phyloP scores from a whole-genome alignment of 2,329 filamentous ascomycete species.

The Aspergillus brunneoviolaceus region DNA sequence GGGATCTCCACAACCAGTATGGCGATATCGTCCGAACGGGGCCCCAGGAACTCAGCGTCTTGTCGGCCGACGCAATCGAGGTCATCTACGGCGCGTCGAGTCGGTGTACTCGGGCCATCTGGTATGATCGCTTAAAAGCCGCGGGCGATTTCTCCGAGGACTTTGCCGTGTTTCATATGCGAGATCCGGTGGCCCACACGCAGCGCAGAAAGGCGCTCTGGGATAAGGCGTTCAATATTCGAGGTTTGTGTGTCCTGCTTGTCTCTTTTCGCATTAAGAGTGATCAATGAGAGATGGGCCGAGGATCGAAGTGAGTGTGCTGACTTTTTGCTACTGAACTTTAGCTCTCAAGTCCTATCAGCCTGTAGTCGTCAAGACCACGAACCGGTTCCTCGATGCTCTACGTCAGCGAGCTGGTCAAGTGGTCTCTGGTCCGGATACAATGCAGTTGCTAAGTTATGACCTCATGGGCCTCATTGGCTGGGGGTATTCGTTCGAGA shows the following conservation, averaged over 20 bases:
- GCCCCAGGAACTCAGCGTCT: background rate
- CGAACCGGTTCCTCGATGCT: background rate
- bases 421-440: background rate
- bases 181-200: background rate
- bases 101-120: background rate
- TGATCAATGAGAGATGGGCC: too few relatives aligned
- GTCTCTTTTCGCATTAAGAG: too few relatives aligned
- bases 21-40: background rate
- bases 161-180: background rate
- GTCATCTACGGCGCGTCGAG: background rate
- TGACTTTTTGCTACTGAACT: background rate
- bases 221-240: conserved; percentile 1
- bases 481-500: background rate
- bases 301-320: too few relatives aligned
- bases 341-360: background rate
- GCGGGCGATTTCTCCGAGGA: background rate
- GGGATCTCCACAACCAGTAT: background rate
- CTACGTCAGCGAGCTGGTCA: background rate
- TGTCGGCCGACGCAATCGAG: conserved; percentile 1
- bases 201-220: conserved; percentile 1
- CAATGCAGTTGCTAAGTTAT: conserved; percentile 1
- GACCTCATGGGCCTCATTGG: background rate
- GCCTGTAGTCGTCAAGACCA: background rate
- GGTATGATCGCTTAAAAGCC: conserved; percentile 1
- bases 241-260: background rate